Base-by-base conservation (phyloP, 345 rosid genomes). In the Angophora floribunda region DNA sequence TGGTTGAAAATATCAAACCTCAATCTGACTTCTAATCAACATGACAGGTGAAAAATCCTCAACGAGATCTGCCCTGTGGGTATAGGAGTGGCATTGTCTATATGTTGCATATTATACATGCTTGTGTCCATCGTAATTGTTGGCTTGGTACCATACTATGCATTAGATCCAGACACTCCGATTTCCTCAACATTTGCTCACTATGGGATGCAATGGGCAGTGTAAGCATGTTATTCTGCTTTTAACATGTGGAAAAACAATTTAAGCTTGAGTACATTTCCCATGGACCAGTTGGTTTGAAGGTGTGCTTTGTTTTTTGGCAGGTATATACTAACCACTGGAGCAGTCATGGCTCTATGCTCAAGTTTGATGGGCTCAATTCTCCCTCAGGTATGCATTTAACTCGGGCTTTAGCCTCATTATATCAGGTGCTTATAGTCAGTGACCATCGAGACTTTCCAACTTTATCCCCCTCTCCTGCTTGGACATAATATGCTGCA, bases 161-260 rank as follows among this genome's bases (percentile, higher is more conserved):
- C 93, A n/a, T 94, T 98, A 98, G 97, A 98, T 92, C 99, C 99
- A 8, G 99, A 95, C 91, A 98, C 99, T 85, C 99, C 99, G 3
- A 98, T 98, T 86, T 98, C 99, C 52, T 94, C 99, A 67, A 99
- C 99, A 88, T 98, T 98, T 91, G 91, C 98, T 90, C 90, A 91
- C 89, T 92, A 95, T 90, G 99, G 96, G 89, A 97, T 98, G 99
- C 96, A 94, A 78, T 98, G 98, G 98, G 98, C 98, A 16, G 97
- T 95, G 99, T 98, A 94, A 95, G 99, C 92, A 47, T 91, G 80
- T 85, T 67, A 86, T 36, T n/a, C 24, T 36, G 36, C 30, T 51
- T 36, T 59, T 51, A 75, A 41, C 4, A 75, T 36, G 82, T 36
- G 49, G 7, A 75, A 6, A 36, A 75, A 75, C 49, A 1, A 75